Percentiles rank a stretch among this genome's conserved stretches.
Evolutionary conservation across 805 yeast species (phyloP).

Genomic region (Yamadazyma ubonensis): DNA sequence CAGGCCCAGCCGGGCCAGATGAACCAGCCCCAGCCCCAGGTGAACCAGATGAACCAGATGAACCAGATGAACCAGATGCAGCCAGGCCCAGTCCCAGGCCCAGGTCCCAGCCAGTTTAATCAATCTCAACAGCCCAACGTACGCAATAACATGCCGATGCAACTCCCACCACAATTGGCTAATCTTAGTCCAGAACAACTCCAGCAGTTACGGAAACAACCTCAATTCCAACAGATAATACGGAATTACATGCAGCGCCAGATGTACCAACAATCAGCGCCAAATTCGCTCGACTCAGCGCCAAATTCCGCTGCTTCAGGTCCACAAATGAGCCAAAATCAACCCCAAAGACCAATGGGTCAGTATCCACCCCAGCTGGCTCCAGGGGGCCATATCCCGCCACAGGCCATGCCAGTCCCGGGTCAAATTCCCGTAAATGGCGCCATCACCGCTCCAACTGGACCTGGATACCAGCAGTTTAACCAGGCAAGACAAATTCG

Average conservation of each 20-base stretch:
- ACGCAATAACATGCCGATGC: slow-evolving; percentile 13
- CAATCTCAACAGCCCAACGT: slow-evolving; percentile 3
- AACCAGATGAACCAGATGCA: slow-evolving; percentile 7
- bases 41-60: no score
- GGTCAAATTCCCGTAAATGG: no score
- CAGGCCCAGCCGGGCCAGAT: no score
- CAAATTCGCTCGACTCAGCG: no score
- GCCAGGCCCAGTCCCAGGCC: no score
- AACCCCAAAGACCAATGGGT: slow-evolving; percentile 3
- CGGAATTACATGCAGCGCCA: slow-evolving; percentile 41
- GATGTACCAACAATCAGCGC: slow-evolving; percentile 17
- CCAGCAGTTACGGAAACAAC: slow-evolving; percentile 42
- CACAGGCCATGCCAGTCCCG: neutral
- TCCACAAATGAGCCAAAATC: neutral
- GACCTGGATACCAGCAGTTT: neutral
- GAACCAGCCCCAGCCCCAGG: no score
- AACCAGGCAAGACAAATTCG: no score
- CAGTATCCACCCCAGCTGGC: slow-evolving; percentile 4
- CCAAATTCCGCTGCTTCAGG: slow-evolving; percentile 13
- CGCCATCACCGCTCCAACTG: slow-evolving; percentile 3
- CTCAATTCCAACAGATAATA: slow-evolving; percentile 43
- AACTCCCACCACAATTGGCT: slow-evolving; percentile 27
- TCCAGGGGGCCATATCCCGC: neutral
- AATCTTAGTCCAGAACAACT: slow-evolving; percentile 42
- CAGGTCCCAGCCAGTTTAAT: no score